A percentile compares a stretch with the other conserved stretches of the same genome.
Conservation (phyloP, 2,329 filamentous ascomycete species). For the Domatiomyces globalis region DNA sequence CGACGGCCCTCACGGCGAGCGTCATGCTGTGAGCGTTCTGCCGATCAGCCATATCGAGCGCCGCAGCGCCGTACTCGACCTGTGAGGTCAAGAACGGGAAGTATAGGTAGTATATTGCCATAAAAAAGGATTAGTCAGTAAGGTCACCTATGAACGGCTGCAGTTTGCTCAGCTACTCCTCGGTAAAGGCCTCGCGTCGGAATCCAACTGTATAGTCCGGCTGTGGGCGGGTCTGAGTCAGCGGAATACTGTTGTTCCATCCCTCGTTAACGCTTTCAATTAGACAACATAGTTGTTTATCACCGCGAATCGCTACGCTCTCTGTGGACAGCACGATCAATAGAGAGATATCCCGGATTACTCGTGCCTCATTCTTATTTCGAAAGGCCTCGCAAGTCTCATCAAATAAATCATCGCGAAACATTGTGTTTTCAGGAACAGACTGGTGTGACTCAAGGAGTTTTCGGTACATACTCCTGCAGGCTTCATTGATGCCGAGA, state of each 20-base stretch:
- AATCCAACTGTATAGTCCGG: slow-evolving; percentile 28
- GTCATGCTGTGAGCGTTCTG: slow-evolving; percentile 22
- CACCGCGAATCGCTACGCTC: slow-evolving; percentile 17
- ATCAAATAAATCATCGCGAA: no score
- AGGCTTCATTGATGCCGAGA: slow-evolving; percentile 17
- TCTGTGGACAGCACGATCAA: slow-evolving; percentile 27
- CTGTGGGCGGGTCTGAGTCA: slow-evolving; percentile 22
- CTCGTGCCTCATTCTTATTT: no score
- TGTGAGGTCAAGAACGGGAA: slow-evolving; percentile 20
- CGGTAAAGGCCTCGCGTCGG: slow-evolving; percentile 23
- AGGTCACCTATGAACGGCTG: slow-evolving; percentile 15
- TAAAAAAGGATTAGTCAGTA: slow-evolving; percentile 13
- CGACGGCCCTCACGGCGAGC: slow-evolving; percentile 25
- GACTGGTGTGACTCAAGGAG: no score
- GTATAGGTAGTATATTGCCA: slow-evolving; percentile 17
- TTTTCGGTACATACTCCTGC: no score
- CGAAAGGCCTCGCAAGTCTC: no score
- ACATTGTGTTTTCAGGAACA: no score
- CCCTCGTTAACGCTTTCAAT: slow-evolving; percentile 24
- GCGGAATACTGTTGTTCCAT: slow-evolving; percentile 22
- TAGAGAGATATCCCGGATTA: no score
- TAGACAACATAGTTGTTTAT: slow-evolving; percentile 18
- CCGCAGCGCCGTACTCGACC: slow-evolving; percentile 16
- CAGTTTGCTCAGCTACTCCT: slow-evolving; percentile 24
- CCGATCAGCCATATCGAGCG: slow-evolving; percentile 20